phyloP scores from a whole-genome alignment of 2,329 filamentous ascomycete species.

The Colletotrichum sp. region DNA sequence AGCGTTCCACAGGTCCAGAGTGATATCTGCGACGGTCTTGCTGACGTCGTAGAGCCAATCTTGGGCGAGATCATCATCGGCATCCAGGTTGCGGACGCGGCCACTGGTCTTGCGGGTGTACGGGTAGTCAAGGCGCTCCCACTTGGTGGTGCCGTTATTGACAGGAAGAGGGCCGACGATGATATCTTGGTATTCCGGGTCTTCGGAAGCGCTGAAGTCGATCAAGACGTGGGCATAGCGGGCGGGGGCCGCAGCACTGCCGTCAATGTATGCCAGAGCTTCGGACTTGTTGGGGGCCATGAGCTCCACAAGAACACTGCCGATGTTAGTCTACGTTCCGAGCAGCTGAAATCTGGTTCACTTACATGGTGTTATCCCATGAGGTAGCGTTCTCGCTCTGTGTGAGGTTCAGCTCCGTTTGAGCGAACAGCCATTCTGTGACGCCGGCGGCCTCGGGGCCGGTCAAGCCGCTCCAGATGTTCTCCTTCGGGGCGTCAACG shows the following conservation, averaged over 20 bases:
- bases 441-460: conserved; percentile 41
- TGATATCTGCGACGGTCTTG: conserved; percentile 38
- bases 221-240: conserved; percentile 50
- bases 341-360: fast-evolving
- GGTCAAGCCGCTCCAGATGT: conserved; percentile 44
- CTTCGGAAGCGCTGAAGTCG: conserved; percentile 40
- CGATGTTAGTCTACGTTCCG: neutral
- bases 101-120: conserved; percentile 44
- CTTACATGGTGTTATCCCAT: conserved; percentile 42
- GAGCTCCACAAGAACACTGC: conserved; percentile 37
- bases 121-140: conserved; percentile 44
- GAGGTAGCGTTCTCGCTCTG: conserved; percentile 32
- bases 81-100: conserved; percentile 42
- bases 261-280: conserved; percentile 48
- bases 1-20: conserved; percentile 47
- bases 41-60: conserved; percentile 38
- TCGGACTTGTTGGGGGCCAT: conserved; percentile 55
- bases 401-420: conserved; percentile 43
- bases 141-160: conserved; percentile 38
- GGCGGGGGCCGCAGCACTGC: conserved; percentile 34
- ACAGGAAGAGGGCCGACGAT: conserved; percentile 55
- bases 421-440: conserved; percentile 42
- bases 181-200: conserved; percentile 46
- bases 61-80: conserved; percentile 33
- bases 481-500: conserved; percentile 41